Evolutionary conservation across 169 alveolate species (phyloP).

Genomic region (Theileria orientalis): DNA sequence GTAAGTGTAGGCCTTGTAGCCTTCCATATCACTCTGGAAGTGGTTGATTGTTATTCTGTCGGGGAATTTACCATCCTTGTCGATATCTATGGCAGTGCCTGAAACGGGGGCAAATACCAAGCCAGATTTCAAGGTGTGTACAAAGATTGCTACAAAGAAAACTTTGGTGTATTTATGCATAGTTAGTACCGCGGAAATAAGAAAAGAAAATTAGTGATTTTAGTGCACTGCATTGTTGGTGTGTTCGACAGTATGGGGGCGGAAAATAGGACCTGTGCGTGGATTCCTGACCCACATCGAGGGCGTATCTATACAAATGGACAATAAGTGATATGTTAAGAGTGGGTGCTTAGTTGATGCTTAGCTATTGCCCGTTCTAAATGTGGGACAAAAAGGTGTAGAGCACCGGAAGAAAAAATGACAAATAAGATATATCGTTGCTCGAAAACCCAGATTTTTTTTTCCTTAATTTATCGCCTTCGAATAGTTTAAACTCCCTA

Average conservation of each 20-base stretch:
- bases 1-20: constrained; percentile 2
- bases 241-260: constrained; percentile 10
- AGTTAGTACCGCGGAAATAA: background rate
- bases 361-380: no score
- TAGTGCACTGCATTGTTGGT: constrained; percentile 19
- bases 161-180: constrained; percentile 5
- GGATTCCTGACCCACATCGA: constrained; percentile 3
- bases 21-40: background rate
- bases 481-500: background rate
- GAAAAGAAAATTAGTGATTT: background rate
- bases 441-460: background rate
- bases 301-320: no score
- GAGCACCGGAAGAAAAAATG: background rate
- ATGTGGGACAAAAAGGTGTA: background rate
- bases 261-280: background rate
- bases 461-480: background rate
- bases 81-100: background rate
- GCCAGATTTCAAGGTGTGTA: background rate
- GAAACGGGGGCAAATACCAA: background rate
- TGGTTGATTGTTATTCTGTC: background rate
- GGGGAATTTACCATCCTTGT: background rate
- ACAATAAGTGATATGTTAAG: no score
- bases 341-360: no score
- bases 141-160: constrained; percentile 2
- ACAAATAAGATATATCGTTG: background rate